Evolutionary conservation across 31 red algal genomes (phyloP).

Genomic region (Porphyra umbilicalis): DNA sequence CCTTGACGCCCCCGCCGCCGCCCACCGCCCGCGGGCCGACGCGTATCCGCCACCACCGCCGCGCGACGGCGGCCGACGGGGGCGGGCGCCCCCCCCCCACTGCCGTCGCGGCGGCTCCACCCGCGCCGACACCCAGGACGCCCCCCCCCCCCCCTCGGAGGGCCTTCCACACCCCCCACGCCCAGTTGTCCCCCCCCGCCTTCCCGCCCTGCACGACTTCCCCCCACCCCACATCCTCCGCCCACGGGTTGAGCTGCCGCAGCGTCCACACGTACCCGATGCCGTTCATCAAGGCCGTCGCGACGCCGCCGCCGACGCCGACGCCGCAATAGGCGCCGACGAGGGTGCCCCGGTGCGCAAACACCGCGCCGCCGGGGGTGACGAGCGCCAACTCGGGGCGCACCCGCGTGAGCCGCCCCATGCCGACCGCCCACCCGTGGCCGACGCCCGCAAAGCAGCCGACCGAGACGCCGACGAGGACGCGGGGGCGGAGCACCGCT

Average conservation of each 20-base stretch:
- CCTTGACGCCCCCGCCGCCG: not conserved
- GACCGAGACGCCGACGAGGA: conserved; percentile 38
- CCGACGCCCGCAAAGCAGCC: conserved; percentile 65
- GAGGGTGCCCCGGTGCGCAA: conserved; percentile 56
- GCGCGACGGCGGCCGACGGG: not conserved
- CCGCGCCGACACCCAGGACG: not conserved
- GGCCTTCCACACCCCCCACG: not conserved
- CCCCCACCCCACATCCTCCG: not conserved
- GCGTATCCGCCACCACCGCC: not conserved
- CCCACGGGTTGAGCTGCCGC: not conserved
- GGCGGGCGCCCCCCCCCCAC: not conserved
- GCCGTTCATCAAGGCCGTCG: conserved; percentile 26
- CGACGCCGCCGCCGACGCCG: conserved; percentile 34
- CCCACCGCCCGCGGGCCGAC: not conserved
- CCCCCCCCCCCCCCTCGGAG: not conserved
- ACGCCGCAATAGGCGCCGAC: conserved; percentile 72
- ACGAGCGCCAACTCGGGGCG: conserved; percentile 19
- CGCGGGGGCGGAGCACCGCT: conserved; percentile 11
- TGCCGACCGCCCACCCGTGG: conserved; percentile 51
- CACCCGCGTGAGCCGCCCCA: conserved; percentile 30
- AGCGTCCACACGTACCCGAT: conserved; percentile 57
- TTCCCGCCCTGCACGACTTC: not conserved
- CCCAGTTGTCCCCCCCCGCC: not conserved
- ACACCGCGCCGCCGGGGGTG: conserved; percentile 21
- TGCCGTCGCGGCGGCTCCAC: not conserved